A percentile compares a stretch with the other conserved stretches of the same genome.
Evolutionary conservation across 2,329 filamentous ascomycete genomes (phyloP).

Genomic region (Xylaria sp.): DNA sequence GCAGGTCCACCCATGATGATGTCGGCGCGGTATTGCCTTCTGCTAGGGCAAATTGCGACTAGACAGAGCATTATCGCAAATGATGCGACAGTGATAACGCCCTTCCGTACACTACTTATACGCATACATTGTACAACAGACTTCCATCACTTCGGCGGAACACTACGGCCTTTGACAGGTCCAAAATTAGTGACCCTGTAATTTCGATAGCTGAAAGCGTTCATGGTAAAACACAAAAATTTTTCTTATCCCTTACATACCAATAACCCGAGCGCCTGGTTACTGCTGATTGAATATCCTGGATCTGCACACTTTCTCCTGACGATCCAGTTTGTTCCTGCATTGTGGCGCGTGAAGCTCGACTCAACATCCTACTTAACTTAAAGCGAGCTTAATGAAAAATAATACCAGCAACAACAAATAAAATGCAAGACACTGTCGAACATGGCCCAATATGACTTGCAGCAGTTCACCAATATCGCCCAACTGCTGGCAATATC

Average conservation of each 20-base stretch:
- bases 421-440: neutral
- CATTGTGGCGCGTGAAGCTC: slow-evolving; percentile 31
- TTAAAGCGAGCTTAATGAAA: neutral
- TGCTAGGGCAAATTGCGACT: slow-evolving; percentile 37
- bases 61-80: slow-evolving; percentile 11
- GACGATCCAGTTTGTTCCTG: slow-evolving; percentile 40
- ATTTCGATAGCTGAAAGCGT: slow-evolving; percentile 6
- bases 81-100: slow-evolving; percentile 13
- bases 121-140: too few relatives aligned
- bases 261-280: slow-evolving; percentile 31
- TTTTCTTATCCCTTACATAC: slow-evolving; percentile 1
- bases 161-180: slow-evolving; percentile 25
- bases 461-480: slow-evolving; percentile 27
- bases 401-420: neutral
- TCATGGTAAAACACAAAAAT: neutral
- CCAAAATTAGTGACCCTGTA: slow-evolving; percentile 31
- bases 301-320: slow-evolving; percentile 33
- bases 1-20: slow-evolving; percentile 11
- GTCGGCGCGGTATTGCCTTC: slow-evolving; percentile 23
- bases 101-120: neutral
- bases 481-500: neutral
- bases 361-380: slow-evolving; percentile 16
- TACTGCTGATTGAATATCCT: slow-evolving; percentile 9
- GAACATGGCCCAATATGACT: slow-evolving; percentile 17
- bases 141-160: slow-evolving; percentile 22